These are phyloP conservation scores for Domatiomyces globalis DNA, from an alignment of 2,329 filamentous ascomycete species.

Conservation along the genomic window DNA sequence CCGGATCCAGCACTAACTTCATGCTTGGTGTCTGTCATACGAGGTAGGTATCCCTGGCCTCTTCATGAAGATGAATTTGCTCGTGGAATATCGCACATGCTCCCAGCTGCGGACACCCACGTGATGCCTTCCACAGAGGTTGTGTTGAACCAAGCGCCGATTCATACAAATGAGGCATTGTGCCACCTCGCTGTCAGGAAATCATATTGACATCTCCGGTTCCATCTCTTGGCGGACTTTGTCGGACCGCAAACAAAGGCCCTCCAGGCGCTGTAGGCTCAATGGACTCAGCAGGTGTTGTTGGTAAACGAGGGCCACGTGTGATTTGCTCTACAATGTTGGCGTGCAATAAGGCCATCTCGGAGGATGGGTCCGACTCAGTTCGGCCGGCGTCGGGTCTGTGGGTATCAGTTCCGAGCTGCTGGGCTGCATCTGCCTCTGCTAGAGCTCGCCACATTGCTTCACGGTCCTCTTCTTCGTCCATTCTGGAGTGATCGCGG, in stretches of 20 bases:
- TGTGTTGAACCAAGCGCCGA: background rate
- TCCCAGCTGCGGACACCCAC: background rate
- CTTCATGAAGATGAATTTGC: background rate
- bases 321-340: background rate
- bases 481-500: slow-evolving; percentile 7
- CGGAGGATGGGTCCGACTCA: background rate
- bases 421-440: slow-evolving; percentile 13
- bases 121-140: background rate
- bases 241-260: background rate
- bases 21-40: background rate
- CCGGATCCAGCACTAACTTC: background rate
- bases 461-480: slow-evolving; percentile 12
- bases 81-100: background rate
- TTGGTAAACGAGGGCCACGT: background rate
- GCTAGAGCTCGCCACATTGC: slow-evolving; percentile 12
- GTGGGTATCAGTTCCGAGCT: slow-evolving; percentile 6
- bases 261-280: no score
- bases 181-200: background rate
- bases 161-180: background rate
- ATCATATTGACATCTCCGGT: background rate
- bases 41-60: background rate
- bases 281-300: background rate
- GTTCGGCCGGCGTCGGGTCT: background rate
- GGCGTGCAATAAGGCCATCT: background rate
- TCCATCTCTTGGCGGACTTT: background rate